Conservation (phyloP, 2,329 filamentous ascomycete species). For the Phoma sp. region DNA sequence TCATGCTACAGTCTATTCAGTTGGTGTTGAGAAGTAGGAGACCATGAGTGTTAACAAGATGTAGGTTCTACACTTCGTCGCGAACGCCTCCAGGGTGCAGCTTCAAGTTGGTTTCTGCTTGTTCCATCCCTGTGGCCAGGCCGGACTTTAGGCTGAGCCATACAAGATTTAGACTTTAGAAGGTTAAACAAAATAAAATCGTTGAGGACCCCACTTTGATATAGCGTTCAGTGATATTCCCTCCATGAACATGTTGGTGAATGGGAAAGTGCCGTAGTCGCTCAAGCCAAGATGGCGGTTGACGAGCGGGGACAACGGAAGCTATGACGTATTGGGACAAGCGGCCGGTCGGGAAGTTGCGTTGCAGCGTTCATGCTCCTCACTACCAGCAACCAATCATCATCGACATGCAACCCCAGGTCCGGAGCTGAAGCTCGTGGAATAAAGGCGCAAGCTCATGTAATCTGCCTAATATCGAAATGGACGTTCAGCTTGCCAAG, state of each 20-base stretch:
- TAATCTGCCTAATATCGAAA: conserved; percentile 48
- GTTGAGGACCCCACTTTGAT: no score
- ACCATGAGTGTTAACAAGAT: no score
- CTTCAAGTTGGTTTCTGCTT: background rate
- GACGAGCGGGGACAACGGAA: conserved; percentile 14
- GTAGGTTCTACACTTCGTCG: no score
- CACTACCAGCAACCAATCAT: conserved; percentile 43
- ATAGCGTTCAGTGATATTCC: no score
- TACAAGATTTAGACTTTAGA: no score
- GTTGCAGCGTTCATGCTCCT: conserved; percentile 32
- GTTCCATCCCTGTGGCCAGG: background rate
- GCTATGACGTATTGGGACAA: conserved; percentile 25
- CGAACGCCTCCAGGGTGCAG: background rate
- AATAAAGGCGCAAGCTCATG: conserved; percentile 36
- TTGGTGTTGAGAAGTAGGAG: no score
- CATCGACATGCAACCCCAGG: conserved; percentile 27
- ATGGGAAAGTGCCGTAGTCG: background rate
- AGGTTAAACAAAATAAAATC: no score
- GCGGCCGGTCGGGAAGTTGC: conserved; percentile 22
- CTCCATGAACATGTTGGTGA: background rate
- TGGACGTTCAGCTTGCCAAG: conserved; percentile 32
- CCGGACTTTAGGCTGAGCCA: no score
- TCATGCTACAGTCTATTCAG: no score
- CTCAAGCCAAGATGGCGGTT: background rate
- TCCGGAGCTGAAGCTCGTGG: conserved; percentile 20